Percentiles rank a stretch among this genome's conserved stretches.
Conservation (phyloP, 768 basidiomycete species). For the Boletales sp. region DNA sequence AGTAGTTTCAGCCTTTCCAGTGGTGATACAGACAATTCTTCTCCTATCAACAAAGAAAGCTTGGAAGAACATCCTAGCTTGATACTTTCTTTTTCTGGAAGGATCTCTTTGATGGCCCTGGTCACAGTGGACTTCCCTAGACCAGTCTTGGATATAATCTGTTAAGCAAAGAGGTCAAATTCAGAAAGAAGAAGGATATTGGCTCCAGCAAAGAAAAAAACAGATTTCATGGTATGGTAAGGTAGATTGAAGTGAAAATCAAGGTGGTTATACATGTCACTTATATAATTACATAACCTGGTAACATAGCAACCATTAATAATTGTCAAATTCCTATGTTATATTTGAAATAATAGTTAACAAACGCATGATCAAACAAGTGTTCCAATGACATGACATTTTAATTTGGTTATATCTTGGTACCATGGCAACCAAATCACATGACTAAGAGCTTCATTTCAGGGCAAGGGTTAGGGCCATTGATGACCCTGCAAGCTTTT, state of each 20-base stretch:
- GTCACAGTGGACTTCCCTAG: not conserved
- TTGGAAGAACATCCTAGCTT: not conserved
- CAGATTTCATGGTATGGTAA: not conserved
- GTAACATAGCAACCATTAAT: not conserved
- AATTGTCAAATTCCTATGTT: too few relatives aligned
- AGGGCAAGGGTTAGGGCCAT: too few relatives aligned
- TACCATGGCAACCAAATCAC: not conserved
- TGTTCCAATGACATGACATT: not conserved
- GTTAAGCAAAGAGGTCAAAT: too few relatives aligned
- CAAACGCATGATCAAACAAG: not conserved
- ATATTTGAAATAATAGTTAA: too few relatives aligned
- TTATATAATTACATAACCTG: not conserved
- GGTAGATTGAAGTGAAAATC: not conserved
- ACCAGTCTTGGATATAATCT: not conserved
- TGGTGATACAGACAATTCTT: not conserved
- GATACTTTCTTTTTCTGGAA: not conserved
- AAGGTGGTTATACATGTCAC: not conserved
- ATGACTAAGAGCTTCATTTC: too few relatives aligned
- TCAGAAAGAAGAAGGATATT: too few relatives aligned
- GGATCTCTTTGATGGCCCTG: not conserved
- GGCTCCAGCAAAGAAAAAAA: not conserved
- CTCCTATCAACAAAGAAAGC: not conserved
- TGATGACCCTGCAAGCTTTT: too few relatives aligned
- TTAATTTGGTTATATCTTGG: not conserved
- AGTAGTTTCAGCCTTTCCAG: not conserved